phyloP scores from a whole-genome alignment of 345 rosid species.

The Gossypium anomalum region DNA sequence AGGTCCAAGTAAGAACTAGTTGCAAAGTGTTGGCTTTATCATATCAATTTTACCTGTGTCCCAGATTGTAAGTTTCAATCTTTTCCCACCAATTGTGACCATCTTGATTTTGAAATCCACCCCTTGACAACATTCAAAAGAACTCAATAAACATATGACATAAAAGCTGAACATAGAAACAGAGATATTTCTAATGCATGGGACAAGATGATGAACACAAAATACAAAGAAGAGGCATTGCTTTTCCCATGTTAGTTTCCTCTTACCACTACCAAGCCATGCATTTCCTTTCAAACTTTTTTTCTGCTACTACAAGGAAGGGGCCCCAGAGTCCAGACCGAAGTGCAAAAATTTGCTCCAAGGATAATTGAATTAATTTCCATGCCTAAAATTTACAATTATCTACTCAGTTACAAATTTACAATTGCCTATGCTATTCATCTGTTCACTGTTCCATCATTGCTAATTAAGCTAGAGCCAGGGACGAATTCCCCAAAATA shows the following conservation, averaged over 20 bases:
- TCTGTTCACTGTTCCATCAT: background rate
- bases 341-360: background rate
- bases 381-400: background rate
- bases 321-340: background rate
- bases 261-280: background rate
- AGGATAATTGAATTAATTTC: background rate
- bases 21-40: background rate
- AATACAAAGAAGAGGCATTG: background rate
- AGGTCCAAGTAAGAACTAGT: background rate
- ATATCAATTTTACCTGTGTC: conserved; percentile 65
- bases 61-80: conserved; percentile 90
- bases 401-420: background rate
- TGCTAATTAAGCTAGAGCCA: background rate
- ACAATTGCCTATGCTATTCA: background rate
- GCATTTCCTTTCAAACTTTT: background rate
- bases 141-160: background rate
- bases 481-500: too few species aligned
- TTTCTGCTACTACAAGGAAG: background rate
- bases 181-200: background rate
- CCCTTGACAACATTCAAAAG: conserved; percentile 37
- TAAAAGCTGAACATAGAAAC: background rate
- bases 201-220: background rate
- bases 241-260: background rate
- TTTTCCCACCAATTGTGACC: conserved; percentile 63
- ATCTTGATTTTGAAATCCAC: conserved; percentile 94